These are phyloP conservation scores for Populus tomentosa DNA, from an alignment of 441 rosid genomes.

Conservation along the genomic window DNA sequence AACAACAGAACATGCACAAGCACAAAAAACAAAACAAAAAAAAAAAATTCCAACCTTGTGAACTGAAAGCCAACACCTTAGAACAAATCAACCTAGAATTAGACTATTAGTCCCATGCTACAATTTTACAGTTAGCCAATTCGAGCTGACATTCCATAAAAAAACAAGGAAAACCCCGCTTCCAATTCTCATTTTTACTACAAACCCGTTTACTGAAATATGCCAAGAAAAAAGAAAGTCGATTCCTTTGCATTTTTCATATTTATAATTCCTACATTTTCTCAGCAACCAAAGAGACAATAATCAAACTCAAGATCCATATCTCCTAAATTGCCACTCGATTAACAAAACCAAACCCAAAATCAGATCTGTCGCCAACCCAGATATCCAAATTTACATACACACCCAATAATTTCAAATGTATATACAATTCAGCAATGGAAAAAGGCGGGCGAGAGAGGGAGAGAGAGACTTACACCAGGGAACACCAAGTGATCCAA, in stretches of 20 bases:
- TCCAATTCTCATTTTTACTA: neutral
- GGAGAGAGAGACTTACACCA: constrained; percentile 70
- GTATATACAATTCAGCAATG: neutral
- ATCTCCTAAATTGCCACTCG: neutral
- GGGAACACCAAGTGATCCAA: constrained; percentile 93
- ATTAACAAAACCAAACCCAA: neutral
- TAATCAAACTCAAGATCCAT: neutral
- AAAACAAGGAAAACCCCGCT: neutral
- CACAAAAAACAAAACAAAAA: neutral
- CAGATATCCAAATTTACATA: constrained; percentile 3
- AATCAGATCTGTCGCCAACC: neutral
- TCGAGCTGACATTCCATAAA: neutral
- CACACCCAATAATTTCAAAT: neutral
- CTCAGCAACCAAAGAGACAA: neutral
- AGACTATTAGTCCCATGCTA: neutral
- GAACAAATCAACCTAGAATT: neutral
- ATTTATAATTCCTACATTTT: neutral
- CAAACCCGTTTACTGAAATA: neutral
- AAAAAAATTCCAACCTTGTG: neutral
- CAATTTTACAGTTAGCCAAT: neutral
- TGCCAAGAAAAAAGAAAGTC: neutral
- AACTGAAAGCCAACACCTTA: neutral
- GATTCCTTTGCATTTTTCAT: neutral
- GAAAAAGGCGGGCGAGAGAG: neutral
- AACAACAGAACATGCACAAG: neutral